phyloP scores from a whole-genome alignment of 140 eudicot species.

The Anethum foeniculum region DNA sequence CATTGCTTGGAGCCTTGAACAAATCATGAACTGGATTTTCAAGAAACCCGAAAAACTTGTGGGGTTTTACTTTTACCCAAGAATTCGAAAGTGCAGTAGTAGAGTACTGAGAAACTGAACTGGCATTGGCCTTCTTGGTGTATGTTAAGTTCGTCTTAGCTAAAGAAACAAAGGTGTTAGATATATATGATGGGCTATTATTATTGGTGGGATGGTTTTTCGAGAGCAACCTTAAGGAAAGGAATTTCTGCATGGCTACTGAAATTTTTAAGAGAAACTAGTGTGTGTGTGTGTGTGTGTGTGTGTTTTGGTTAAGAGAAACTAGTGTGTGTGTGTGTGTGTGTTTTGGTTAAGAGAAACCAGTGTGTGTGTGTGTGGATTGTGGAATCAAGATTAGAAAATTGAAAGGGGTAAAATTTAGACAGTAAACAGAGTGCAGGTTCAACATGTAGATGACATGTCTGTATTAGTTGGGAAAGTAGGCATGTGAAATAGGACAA shows the following conservation, averaged over 20 bases:
- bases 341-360: no score
- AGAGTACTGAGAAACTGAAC: constrained; percentile 15
- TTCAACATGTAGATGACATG: not conserved
- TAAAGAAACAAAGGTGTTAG: constrained; percentile 14
- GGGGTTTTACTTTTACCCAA: constrained; percentile 25
- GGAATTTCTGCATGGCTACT: constrained; percentile 45
- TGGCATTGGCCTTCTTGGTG: not conserved
- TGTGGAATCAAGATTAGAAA: not conserved
- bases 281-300: not conserved
- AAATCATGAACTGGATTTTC: constrained; percentile 25
- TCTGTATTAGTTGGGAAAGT: not conserved
- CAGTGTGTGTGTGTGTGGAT: no score
- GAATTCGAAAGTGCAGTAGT: constrained; percentile 18
- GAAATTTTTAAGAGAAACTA: not conserved
- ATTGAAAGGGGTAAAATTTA: no score
- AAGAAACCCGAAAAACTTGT: constrained; percentile 22
- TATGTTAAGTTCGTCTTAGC: constrained; percentile 31
- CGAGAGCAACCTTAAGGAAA: constrained; percentile 28
- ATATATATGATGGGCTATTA: constrained; percentile 7
- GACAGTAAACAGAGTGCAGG: not conserved
- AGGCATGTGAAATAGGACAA: not conserved
- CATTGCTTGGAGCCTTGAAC: constrained; percentile 28
- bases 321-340: not conserved
- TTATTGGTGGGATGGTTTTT: constrained; percentile 19
- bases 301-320: not conserved